Base-by-base conservation (phyloP, 768 basidiomycete genomes). In the Amylocystis lapponica region DNA sequence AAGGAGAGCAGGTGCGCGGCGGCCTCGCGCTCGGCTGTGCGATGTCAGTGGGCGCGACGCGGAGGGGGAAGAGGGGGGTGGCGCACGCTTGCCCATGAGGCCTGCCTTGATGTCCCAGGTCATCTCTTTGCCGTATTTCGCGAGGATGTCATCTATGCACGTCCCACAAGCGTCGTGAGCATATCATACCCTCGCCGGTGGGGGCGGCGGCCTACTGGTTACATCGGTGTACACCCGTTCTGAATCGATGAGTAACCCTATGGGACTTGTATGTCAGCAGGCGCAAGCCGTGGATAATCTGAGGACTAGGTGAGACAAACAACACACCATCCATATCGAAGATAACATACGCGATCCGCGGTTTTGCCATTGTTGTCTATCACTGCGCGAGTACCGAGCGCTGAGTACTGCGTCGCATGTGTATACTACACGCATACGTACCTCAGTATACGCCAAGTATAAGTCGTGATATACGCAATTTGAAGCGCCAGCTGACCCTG, bases 31-130 rank as follows among this genome's bases (percentile, higher is more conserved):
- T 85, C 82, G 45, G 83, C 90, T 86, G 56, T 1, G 42, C n/a
- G 35, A 21, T 21, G 25, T n/a, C n/a, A 14, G 22, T 39, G 11
- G 36, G 16, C 11, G 30, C 13, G 25, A 16, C 21, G 39, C 14
- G 43, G 37, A 10, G 22, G 30, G 26, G 12, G 21, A 12, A 16
- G 27, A 21, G 34, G 19, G 22, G 37, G 17, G 33, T 33, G n/a
- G 60, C 70, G 42, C 36, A 87, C 88, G 77, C 69, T 84, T 86
- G 42, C 89, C 89, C 89, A 91, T 92, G 45, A 85, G 76, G 0
- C 83, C 85, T n/a, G 85, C 81, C 57, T 91, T 90, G 45, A 91
- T 87, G 44, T 86, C 82, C 87, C 87, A 90, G 3, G 85, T 86
- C 83, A 92, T 86, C 49, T 76, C 65, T 48, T 79, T 81, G 21